Evolutionary conservation across 768 basidiomycete species (phyloP), one percentile per base, ranked within the genome.

Genomic region (Tephrocybe sp.): DNA sequence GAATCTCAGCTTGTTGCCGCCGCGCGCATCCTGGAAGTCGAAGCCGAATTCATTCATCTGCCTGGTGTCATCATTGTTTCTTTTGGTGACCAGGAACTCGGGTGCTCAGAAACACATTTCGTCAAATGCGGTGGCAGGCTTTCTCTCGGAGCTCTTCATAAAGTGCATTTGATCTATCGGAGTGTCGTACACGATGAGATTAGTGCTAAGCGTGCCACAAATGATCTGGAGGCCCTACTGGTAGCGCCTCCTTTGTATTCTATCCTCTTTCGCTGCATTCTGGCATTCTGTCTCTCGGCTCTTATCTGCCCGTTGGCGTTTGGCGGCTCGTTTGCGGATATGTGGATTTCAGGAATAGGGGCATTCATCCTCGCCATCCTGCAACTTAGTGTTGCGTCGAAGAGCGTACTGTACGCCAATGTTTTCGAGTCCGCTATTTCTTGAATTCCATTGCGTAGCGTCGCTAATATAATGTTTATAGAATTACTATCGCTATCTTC

Each of bases 151-250:
- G 83, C 81, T 56, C 79, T 98, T 12, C 90, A 95, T 60, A 80
- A 85, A 26, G 88, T 94, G 1, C 93, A 97, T 65, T 65, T 82
- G 36, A 76, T 95, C 54, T 98, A 97, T 68, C 86, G 92, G 50
- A 67, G 77, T 17, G 94, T 98, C 50, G 84, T 97, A 6, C 94
- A 97, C 68, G 94, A 97, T 62, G 90, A 92, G 69, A 84, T 93
- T 62, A 88, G 88, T 48, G 95, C 92, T 3, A 85, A 84, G 53
- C 76, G 80, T 48, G 95, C 89, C 1, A 80, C 82, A 6, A 75
- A 75, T 25, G 76, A 81, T 41, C 74, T 95, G 15, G 76, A 85
- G 14, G 70, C 70, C 1, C 68, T 95, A n/a, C 66, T 95, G 44
- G 71, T 75, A 17, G 76, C 81, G 4, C 76, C 81, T 21, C 83